phyloP scores from a whole-genome alignment of 208 protist genomes.

The Wallacemonas sp. region DNA sequence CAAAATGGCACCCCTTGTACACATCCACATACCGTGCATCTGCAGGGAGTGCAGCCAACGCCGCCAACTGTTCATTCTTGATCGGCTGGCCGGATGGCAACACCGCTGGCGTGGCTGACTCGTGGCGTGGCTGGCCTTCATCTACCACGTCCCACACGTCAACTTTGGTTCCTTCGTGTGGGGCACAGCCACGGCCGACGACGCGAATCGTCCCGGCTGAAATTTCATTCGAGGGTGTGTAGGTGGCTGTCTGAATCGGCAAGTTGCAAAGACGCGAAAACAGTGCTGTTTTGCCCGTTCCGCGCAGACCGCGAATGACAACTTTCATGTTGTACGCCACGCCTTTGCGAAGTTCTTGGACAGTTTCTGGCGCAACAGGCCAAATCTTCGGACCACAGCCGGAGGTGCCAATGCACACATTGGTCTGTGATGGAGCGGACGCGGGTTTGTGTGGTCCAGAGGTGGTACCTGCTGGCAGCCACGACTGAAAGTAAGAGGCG shows the following conservation, averaged over 20 bases:
- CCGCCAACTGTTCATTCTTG: slow-evolving; percentile 24
- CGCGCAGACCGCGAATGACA: slow-evolving; percentile 62
- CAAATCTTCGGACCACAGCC: slow-evolving; percentile 45
- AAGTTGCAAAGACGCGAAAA: slow-evolving; percentile 61
- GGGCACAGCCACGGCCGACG: slow-evolving; percentile 30
- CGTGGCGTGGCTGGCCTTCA: slow-evolving; percentile 27
- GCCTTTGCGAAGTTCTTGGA: slow-evolving; percentile 65
- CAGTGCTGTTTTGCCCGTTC: slow-evolving; percentile 69
- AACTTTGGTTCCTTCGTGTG: slow-evolving; percentile 65
- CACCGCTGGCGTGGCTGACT: slow-evolving; percentile 11
- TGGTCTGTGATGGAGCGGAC: not conserved
- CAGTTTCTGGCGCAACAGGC: slow-evolving; percentile 55
- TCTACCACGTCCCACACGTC: slow-evolving; percentile 84
- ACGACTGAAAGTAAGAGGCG: slow-evolving; percentile 2
- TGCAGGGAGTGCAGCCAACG: slow-evolving; percentile 20
- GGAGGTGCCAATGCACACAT: slow-evolving; percentile 1
- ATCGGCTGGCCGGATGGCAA: slow-evolving; percentile 15
- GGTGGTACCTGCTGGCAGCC: not conserved
- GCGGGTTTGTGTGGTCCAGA: not conserved
- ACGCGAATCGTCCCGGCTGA: slow-evolving; percentile 60
- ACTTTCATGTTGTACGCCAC: slow-evolving; percentile 85
- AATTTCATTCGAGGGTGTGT: slow-evolving; percentile 61
- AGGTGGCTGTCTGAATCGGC: slow-evolving; percentile 29
- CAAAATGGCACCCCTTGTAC: slow-evolving; percentile 63
- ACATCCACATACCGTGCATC: slow-evolving; percentile 61